Base-by-base conservation (phyloP, 1,139 yeast genomes). In the Geotrichum aggregatum region DNA sequence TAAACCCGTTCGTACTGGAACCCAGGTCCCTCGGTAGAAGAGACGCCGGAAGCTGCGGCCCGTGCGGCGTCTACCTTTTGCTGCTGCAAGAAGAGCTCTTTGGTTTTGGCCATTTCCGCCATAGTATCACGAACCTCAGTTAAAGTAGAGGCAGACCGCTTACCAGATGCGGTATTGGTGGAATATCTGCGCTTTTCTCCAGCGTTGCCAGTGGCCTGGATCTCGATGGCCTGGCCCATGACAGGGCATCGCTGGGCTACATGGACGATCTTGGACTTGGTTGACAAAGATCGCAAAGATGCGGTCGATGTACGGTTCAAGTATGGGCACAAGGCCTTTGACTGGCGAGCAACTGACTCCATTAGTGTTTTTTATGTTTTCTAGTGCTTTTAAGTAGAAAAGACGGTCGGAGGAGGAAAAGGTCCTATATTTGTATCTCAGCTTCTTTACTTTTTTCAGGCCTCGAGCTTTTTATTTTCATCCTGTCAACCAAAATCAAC, bases 191-290 rank as follows among this genome's bases (percentile, higher is more conserved):
- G 68, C 62, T 11, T 19, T 40, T 21, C 79, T 75, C 45, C 60
- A 61, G 33, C 67, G 63, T 54, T 72, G 72, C 55, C 66, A 64
- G 38, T 64, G 71, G 46, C 61, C 54, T 57, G 63, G 54, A 57
- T 66, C 58, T 65, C 71, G 66, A 89, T 71, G 44, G 96, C 96
- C 53, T 82, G 82, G 36, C 87, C 87, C 87, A 89, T 86, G 56
- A 88, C 85, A 19, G 98, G 97, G 70, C 97, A 91, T 59, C 77
- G 79, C 46, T 79, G 72, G 52, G 96, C 96, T 59, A 82, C 81
- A 51, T 70, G 64, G 38, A 79, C 76, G 63, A 87, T 76, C 34
- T 54, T 49, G 18, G 61, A 52, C 33, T 58, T 52, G 39, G 58
- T 45, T 7, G 66, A 63, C 50, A 67, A 55, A 34, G 58, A 63